Base-by-base conservation (phyloP, 129 eudicot genomes). In the Ambrosia trifida region DNA sequence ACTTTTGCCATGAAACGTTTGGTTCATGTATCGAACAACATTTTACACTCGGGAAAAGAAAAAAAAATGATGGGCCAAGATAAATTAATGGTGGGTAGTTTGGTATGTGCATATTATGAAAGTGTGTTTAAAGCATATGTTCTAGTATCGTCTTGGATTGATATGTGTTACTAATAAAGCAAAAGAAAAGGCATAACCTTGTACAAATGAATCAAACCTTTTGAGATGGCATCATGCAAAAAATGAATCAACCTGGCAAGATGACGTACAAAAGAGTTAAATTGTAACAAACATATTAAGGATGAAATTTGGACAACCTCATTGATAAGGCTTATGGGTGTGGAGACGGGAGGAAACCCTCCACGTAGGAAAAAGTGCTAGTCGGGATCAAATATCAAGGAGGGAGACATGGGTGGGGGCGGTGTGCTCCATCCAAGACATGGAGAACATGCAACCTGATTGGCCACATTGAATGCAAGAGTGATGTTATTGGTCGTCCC, bases 1-100 rank as follows among this genome's bases (percentile, higher is more conserved):
- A 83, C 90, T 38, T 97, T 97, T 3, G 96, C 97, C 32, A 84
- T 64, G 63, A 89, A 73, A 90, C 84, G 79, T 84, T 84, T 53
- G 97, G 96, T 76, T 97, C 99, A 97, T 90, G 64, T 56, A 79
- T 68, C 33, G 30, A 71, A 60, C 40, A 76, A 70, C 38, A 56
- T 40, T 5, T 79, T 46, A 66, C 4, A 19, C 40, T 58, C 10
- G 4, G 13, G 10, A 7, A 3, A 31, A 31, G 11, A 12, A 0
- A 30, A 28, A 12, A 4, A 58, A 1, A 24, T 24, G 62, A 56
- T 28, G 11, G 16, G 16, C 62, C 62, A 56, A 9, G 36, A 56
- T 20, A 9, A 20, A n/a, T 24, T 56, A 28, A 24, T 24, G 36
- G 14, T 18, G 30, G 62, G n/a, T 11, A 56, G 6, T 53, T 56